Evolutionary conservation across 2,329 filamentous ascomycete genomes (phyloP), one percentile per base, ranked within the genome.

Genomic region (Epichloe brachyelytri): DNA sequence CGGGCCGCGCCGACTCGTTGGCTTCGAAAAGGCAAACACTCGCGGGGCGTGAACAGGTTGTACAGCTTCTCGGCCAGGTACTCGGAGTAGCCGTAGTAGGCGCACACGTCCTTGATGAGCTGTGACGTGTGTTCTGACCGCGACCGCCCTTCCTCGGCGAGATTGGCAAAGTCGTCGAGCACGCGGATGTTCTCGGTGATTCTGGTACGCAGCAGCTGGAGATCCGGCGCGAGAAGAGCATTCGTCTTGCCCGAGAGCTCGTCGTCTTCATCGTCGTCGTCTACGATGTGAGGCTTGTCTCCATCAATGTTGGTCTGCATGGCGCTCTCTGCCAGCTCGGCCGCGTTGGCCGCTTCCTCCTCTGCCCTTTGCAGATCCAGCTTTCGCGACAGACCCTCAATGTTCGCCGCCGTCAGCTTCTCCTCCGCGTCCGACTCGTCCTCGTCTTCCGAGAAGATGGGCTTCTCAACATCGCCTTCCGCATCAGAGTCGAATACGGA

Each of bases 11-110:
- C 30, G 87, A 89, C 71, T 98, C 93, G 81, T 98, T 98, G 61
- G 91, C 91, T 71, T 98, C 93, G 72, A 98, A 97, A 98, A 98
- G 50, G 90, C 90, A 60, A 97, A 94, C 0, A 93, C 71, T 98
- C 93, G 60, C 85, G 83, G 0, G 93, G 88, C 1, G 89, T 82
- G 71, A 98, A 97, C 6, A 98, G 81, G 63, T 85, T 84, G 72
- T 90, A 89, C 15, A 98, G 82, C 75, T 97, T 98, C 69, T 95
- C 88, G 4, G 90, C 93, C n/a, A 98, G 78, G 70, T 85, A 97
- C 38, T 85, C 81, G 3, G 87, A 94, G 74, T 98, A 98, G 54
- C 91, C 90, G 65, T 98, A 98, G 75, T 98, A 98, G 51, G 85
- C 81, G 71, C 89, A 96, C 53, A 97, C 86, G 63, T 98, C 93